Conservation (phyloP, 208 protist genomes). For the Trypanosoma vivax region DNA sequence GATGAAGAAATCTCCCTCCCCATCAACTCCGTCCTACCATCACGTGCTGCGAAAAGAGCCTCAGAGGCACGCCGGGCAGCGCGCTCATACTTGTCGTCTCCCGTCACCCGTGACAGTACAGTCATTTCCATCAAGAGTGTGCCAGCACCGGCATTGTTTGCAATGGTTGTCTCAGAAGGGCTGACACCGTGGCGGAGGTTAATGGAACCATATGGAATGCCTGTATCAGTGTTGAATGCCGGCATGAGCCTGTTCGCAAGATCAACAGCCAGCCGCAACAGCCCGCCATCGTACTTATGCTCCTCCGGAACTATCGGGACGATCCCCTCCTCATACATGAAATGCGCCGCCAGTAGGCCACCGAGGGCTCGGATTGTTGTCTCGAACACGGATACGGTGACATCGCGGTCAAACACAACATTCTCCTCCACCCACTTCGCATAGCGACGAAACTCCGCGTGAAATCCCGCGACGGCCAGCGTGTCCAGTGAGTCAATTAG, state of each 20-base stretch:
- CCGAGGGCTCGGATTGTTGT: constrained; percentile 85
- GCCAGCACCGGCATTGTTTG: constrained; percentile 45
- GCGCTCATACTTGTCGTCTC: constrained; percentile 29
- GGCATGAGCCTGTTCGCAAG: constrained; percentile 41
- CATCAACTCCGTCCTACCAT: constrained; percentile 23
- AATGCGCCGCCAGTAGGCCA: constrained; percentile 66
- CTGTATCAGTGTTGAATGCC: constrained; percentile 77
- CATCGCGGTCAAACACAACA: constrained; percentile 57
- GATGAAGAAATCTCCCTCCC: constrained; percentile 42
- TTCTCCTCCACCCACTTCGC: constrained; percentile 52
- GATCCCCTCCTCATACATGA: constrained; percentile 53
- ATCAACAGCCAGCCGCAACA: constrained; percentile 53
- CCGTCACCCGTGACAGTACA: constrained; percentile 34
- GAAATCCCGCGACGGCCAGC: constrained; percentile 31
- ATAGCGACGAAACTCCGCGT: constrained; percentile 31
- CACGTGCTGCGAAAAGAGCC: constrained; percentile 25
- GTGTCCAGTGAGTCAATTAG: constrained; percentile 83
- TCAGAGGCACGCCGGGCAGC: constrained; percentile 25
- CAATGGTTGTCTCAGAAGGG: constrained; percentile 32
- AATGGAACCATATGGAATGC: constrained; percentile 84
- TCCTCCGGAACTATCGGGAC: constrained; percentile 25
- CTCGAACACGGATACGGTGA: constrained; percentile 76
- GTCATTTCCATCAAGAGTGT: constrained; percentile 60
- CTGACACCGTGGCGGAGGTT: constrained; percentile 71
- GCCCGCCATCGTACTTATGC: constrained; percentile 42